Percentiles rank a stretch among this genome's conserved stretches.
Evolutionary conservation across 768 basidiomycete species (phyloP).

Genomic region (Boletus patriciae): DNA sequence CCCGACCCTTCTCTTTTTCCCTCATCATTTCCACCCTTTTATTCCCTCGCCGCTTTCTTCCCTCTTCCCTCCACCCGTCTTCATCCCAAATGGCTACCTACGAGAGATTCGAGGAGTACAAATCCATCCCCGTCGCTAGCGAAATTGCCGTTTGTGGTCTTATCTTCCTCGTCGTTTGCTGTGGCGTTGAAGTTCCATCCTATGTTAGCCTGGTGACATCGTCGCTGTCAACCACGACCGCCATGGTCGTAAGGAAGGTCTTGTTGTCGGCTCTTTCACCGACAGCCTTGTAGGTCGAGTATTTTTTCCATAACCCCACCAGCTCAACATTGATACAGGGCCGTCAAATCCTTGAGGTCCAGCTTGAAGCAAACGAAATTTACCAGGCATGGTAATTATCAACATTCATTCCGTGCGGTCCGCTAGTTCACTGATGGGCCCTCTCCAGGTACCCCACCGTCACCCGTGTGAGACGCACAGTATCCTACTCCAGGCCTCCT

Average conservation of each 20-base stretch:
- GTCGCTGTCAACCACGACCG: slow-evolving; percentile 69
- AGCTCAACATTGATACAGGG: slow-evolving; percentile 47
- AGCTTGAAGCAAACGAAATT: slow-evolving; percentile 66
- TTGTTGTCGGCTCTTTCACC: slow-evolving; percentile 73
- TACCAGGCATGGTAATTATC: slow-evolving; percentile 62
- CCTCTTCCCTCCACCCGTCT: slow-evolving; percentile 18
- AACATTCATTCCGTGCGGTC: neutral
- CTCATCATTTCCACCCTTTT: slow-evolving; percentile 27
- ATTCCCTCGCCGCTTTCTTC: slow-evolving; percentile 25
- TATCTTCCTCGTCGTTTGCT: neutral
- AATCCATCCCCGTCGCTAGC: slow-evolving; percentile 25
- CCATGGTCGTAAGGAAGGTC: slow-evolving; percentile 70
- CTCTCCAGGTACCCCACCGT: slow-evolving; percentile 69
- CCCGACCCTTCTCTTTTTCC: slow-evolving; percentile 25
- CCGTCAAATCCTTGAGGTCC: slow-evolving; percentile 79
- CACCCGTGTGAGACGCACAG: slow-evolving; percentile 72
- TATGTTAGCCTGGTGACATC: slow-evolving; percentile 69
- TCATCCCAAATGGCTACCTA: slow-evolving; percentile 40
- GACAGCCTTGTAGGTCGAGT: slow-evolving; percentile 60
- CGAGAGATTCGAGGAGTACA: slow-evolving; percentile 35
- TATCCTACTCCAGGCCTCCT: slow-evolving; percentile 56
- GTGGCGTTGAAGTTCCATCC: slow-evolving; percentile 3
- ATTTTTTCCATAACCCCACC: neutral
- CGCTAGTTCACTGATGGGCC: slow-evolving; percentile 2
- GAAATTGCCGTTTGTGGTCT: slow-evolving; percentile 37